Base-by-base conservation (phyloP, 352 stramenopile species). In the Plasmopara muralis region DNA sequence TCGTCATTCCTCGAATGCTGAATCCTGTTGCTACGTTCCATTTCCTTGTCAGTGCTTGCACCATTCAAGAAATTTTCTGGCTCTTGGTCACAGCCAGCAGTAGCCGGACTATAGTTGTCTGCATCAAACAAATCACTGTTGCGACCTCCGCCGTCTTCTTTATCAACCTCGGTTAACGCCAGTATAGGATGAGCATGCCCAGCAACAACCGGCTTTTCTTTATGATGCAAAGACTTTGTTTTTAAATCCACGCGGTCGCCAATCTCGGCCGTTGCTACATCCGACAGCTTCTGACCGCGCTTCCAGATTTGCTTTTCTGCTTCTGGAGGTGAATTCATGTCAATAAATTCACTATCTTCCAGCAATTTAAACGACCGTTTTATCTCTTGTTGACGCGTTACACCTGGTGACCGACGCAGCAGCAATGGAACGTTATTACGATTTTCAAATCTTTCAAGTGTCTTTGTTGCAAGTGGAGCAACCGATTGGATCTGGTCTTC, bases 181-280 rank as follows among this genome's bases (percentile, higher is more conserved):
- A 9, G 0, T 30, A 8, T 1, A 6, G 45, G 37, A 43, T 44
- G 34, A 37, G 45, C 39, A 10, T 47, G 55, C 6, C 44, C 55
- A n/a, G 41, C 41, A 47, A 80, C 43, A 56, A 71, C 49, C n/a
- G 60, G 68, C 57, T 66, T 49, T 52, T 64, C 39, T 55, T 55
- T 38, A 47, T 53, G 14, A 43, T 29, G 12, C 13, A 43, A 25
- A 25, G 20, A 25, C 20, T 25, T 25, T 15, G 13, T 18, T 15
- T 43, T 60, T 34, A 57, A 68, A 3, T 55, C 55, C 13, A 64
- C 37, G 12, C 60, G 60, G 31, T 68, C 60, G 30, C 60, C 55
- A 6, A 68, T 68, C 4, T 61, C 55, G 10, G 55, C 60, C n/a
- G 64, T n/a, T 9, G 43, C 55, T 16, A 68, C 14, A 6, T 59